These are phyloP conservation scores for Fomes fomentarius DNA, from an alignment of 1,284 basidiomycete genomes.

Conservation along the genomic window DNA sequence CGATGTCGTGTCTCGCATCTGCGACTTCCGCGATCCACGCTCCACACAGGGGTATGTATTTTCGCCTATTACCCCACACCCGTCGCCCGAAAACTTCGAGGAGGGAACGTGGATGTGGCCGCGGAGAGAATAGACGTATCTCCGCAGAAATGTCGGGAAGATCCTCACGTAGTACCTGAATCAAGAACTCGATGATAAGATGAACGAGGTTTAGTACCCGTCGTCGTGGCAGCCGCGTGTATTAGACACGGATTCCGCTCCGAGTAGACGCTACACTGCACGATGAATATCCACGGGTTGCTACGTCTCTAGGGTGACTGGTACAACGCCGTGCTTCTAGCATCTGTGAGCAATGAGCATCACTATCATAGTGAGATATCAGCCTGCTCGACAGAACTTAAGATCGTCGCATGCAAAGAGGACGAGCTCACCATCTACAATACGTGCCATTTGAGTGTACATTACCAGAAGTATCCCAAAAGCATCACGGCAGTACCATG, in stretches of 20 bases:
- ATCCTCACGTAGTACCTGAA: neutral
- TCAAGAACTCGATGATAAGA: neutral
- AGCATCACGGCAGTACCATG: conserved; percentile 6
- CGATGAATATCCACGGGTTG: neutral
- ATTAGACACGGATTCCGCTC: conserved; percentile 5
- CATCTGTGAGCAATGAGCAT: neutral
- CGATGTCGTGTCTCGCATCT: neutral
- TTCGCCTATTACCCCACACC: neutral
- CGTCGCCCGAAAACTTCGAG: neutral
- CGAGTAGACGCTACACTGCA: neutral
- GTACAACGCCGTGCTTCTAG: neutral
- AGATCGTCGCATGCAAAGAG: neutral
- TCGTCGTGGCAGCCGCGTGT: conserved; percentile 13
- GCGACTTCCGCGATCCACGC: neutral
- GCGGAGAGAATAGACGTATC: neutral
- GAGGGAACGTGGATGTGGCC: neutral
- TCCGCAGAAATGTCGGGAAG: conserved; percentile 9
- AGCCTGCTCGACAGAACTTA: too few relatives aligned
- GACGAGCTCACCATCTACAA: neutral
- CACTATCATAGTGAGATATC: too few relatives aligned
- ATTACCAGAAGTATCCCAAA: neutral
- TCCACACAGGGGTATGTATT: neutral
- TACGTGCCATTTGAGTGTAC: too few relatives aligned
- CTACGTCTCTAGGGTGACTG: neutral
- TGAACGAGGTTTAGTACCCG: neutral